These are phyloP conservation scores for Ceraceosorus guamensis DNA, from an alignment of 1,284 basidiomycete genomes.

Conservation along the genomic window DNA sequence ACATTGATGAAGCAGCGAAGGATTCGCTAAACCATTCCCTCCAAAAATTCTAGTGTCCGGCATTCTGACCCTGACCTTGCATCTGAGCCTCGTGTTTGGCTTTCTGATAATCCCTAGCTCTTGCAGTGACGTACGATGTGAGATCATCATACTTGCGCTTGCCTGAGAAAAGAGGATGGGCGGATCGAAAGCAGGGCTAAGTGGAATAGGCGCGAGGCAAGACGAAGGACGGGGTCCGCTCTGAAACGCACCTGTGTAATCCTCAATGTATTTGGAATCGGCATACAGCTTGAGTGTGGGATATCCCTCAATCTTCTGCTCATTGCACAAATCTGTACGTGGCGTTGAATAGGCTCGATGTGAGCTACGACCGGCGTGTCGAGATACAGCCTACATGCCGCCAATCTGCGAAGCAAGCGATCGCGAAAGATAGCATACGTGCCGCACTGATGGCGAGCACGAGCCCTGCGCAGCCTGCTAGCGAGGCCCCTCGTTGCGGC, in stretches of 20 bases:
- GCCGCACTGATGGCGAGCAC: too few relatives aligned
- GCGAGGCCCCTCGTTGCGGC: too few relatives aligned
- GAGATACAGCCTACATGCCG: too few relatives aligned
- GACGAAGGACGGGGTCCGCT: too few relatives aligned
- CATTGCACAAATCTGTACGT: constrained; percentile 1
- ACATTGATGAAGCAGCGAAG: too few relatives aligned
- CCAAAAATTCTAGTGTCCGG: too few relatives aligned
- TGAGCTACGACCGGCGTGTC: too few relatives aligned
- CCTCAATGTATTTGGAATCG: not conserved
- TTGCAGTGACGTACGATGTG: constrained; percentile 1
- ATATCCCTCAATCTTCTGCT: constrained; percentile 1
- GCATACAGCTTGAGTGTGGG: constrained; percentile 2
- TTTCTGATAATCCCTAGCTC: constrained; percentile 3
- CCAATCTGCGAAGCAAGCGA: not conserved
- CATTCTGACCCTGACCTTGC: too few relatives aligned
- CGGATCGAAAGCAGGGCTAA: not conserved
- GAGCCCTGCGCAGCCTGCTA: too few relatives aligned
- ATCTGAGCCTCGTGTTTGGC: not conserved
- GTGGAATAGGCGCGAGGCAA: not conserved
- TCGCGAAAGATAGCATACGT: too few relatives aligned
- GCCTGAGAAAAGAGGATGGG: not conserved
- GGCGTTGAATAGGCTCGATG: too few relatives aligned
- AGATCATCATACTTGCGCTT: constrained; percentile 4
- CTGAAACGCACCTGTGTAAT: constrained; percentile 1
- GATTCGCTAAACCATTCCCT: too few relatives aligned